Base-by-base conservation (phyloP, 257 asterid genomes). In the Gynochthodes officinalis region DNA sequence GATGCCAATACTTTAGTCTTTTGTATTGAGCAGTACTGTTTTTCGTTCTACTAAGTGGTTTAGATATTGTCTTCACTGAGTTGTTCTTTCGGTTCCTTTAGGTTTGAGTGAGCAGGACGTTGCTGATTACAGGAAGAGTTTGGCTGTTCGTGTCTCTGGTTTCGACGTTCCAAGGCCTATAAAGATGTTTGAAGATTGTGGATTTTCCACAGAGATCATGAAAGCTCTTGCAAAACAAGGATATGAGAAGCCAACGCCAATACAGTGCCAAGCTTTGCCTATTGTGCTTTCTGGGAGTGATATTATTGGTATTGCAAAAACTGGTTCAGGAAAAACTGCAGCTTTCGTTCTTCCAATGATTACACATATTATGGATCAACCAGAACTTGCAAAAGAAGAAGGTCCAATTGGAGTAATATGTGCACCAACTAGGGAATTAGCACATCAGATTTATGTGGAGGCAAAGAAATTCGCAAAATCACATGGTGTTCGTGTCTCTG, bases 321-420 rank as follows among this genome's bases (percentile, higher is more conserved):
- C 99, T 53, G 99, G 99, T 39, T 94, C 99, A 19, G 99, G 99
- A 72, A 94, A 94, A 86, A 94, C 99, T 44, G 99, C 96, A 67
- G 81, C 99, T 4, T 94, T 94, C 59, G 97, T 94, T 81, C 97
- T 94, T 74, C 99, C 99, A 27, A 86, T 94, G 99, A 81, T 94
- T 76, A 94, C 78, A 57, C 99, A 94, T 80, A 87, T 89, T 74
- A 94, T 91, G 99, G 99, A 94, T 85, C 99, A 94, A 77, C 97
- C 95, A 54, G 97, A 94, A 79, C 89, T 94, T 73, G 84, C 68
- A 72, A 94, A 94, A 82, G 99, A 88, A 81, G 97, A 89, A 89
- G 97, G 97, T 8, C 97, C 99, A 18, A 86, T 94, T 85, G 97
- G 99, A 79, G 97, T 94, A 75, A 84, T 94, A 74, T 91, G 97